Percentiles rank a stretch among this genome's conserved stretches.
Evolutionary conservation across 495 filamentous ascomycete species (phyloP).

Genomic region (Cercophora samala): DNA sequence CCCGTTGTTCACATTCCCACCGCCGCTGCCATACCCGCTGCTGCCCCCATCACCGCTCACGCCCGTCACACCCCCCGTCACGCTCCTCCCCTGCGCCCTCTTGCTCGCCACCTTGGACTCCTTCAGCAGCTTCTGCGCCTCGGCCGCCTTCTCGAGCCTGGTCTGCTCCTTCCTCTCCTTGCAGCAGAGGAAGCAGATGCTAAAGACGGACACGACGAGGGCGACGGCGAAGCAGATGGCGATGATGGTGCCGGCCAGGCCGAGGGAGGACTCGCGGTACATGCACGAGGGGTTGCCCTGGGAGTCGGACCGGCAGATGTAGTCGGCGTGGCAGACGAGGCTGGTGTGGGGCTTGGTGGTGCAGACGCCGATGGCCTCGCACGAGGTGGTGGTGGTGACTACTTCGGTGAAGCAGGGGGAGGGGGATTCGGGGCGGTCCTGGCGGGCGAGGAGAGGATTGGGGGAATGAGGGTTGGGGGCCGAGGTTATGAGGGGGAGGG

Average conservation of each 20-base stretch:
- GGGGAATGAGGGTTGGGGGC: not conserved
- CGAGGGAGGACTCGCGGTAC: constrained; percentile 36
- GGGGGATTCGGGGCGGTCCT: constrained; percentile 20
- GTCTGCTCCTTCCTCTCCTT: constrained; percentile 36
- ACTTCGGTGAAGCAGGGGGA: constrained; percentile 40
- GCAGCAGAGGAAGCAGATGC: constrained; percentile 43
- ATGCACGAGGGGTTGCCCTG: constrained; percentile 44
- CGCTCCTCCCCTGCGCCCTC: constrained; percentile 41
- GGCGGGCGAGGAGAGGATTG: constrained; percentile 14
- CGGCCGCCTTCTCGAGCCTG: constrained; percentile 31
- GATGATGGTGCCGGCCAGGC: constrained; percentile 39
- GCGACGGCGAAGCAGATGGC: constrained; percentile 40
- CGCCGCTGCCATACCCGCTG: not conserved
- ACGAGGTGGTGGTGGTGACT: constrained; percentile 29
- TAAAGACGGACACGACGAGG: constrained; percentile 29
- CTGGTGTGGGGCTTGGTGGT: constrained; percentile 32
- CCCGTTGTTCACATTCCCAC: not conserved
- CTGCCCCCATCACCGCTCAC: not conserved
- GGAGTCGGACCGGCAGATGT: constrained; percentile 41
- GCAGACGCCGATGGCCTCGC: constrained; percentile 42
- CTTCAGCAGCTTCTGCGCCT: constrained; percentile 37
- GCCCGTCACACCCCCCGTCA: constrained; percentile 45
- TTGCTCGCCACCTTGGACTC: constrained; percentile 35
- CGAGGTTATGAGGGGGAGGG: not conserved
- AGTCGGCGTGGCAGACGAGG: constrained; percentile 41